Conservation (phyloP, 257 asterid genomes). For the Solanum chiquidenum region DNA sequence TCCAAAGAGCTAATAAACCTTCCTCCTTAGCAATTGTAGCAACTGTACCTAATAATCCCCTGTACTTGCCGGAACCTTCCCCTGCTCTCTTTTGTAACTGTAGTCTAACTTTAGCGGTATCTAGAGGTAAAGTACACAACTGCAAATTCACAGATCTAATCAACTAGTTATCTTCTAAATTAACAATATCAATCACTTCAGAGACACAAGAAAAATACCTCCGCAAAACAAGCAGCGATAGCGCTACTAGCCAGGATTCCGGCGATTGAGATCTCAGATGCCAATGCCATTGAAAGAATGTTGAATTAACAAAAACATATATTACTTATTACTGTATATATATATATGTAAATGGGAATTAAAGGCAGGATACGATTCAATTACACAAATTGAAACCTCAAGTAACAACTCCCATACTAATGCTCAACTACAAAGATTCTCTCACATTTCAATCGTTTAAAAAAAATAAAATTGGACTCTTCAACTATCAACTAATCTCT, state of each 20-base stretch:
- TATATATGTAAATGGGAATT: background rate
- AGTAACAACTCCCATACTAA: background rate
- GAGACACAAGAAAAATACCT: conserved; percentile 34
- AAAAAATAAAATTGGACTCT: background rate
- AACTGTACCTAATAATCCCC: conserved; percentile 61
- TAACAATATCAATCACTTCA: background rate
- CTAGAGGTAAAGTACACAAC: conserved; percentile 85
- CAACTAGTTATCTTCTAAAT: background rate
- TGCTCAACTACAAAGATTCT: background rate
- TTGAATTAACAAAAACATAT: background rate
- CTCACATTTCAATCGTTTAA: background rate
- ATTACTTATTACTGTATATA: background rate
- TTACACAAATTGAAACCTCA: background rate
- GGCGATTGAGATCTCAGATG: conserved; percentile 64
- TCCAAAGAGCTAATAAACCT: conserved; percentile 79
- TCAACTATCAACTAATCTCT: background rate
- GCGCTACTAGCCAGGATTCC: conserved; percentile 70
- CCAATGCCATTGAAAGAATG: conserved; percentile 45
- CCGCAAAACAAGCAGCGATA: conserved; percentile 84
- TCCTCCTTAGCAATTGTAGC: conserved; percentile 79
- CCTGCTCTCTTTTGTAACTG: conserved; percentile 80
- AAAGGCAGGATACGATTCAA: background rate
- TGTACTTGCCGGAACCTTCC: conserved; percentile 50
- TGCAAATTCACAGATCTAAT: conserved; percentile 20
- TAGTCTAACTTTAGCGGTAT: conserved; percentile 85